Evolutionary conservation across 2,329 filamentous ascomycete species (phyloP), one percentile per base, ranked within the genome.

Genomic region (Penicillium sp.): DNA sequence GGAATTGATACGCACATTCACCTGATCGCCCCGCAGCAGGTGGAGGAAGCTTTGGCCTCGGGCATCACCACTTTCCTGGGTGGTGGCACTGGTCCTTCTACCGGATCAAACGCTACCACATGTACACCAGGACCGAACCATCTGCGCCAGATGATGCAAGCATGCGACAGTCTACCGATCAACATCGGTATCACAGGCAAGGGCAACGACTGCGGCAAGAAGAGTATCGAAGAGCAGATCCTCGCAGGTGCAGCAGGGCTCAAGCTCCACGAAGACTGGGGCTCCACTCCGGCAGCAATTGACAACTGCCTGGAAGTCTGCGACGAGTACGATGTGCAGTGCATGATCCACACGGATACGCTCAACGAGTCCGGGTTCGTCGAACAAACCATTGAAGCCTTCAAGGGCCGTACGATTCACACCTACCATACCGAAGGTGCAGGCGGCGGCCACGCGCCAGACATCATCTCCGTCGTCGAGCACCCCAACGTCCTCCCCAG

Each of bases 281-380:
- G 93, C 49, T 86, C 83, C 19, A 97, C 93, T 1, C 93, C 93
- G 0, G 88, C 90, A 1, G 91, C 91, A 19, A 97, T 97, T 67
- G 92, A 97, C 71, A 81, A 88, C 2, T 97, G 93, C 67, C 81
- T 96, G 10, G 77, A 77, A 1, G 88, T 97, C 40, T 97, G 92
- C 71, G 93, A 97, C 66, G 88, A 96, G 69, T 84, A 90, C 51
- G 93, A 97, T 67, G 84, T 97, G 26, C 93, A 97, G 73, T 95
- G 90, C 61, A 84, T 96, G 61, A 95, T 97, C 65, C 93, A 97
- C 72, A 97, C 92, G 0, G 93, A 97, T 72, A 97, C 93, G 0
- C 83, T 97, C 57, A 97, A 97, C 73, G 93, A 97, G 74, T 93
- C 90, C 16, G 93, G 93, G n/a, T 97, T 96, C 67, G 93, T 97